Conservation (phyloP, 192 early-diverging fungal species). For the Rhizoclosmatium globosum region DNA sequence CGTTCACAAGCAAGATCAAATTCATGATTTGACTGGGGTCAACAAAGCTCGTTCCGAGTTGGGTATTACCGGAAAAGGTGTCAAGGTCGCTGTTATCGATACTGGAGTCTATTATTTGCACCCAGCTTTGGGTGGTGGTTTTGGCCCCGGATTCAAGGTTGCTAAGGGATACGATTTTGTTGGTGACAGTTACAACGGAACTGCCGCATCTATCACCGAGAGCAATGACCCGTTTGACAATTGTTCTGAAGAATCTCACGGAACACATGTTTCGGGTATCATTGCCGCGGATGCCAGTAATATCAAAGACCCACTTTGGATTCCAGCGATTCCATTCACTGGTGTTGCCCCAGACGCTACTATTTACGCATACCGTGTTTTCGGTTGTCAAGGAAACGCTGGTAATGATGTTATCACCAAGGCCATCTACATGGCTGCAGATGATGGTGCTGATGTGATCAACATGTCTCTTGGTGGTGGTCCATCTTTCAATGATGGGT, state of each 20-base stretch:
- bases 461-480: conserved; percentile 83
- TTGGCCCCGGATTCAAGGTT: conserved; percentile 50
- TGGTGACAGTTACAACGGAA: conserved; percentile 51
- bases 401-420: conserved; percentile 80
- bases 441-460: conserved; percentile 81
- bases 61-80: conserved; percentile 53
- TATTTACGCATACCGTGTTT: conserved; percentile 80
- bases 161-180: conserved; percentile 50
- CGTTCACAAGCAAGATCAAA: not conserved
- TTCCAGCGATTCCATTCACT: conserved; percentile 31
- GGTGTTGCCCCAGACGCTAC: conserved; percentile 88
- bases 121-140: conserved; percentile 60
- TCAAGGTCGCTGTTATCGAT: conserved; percentile 61
- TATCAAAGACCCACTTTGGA: conserved; percentile 12
- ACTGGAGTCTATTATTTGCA: conserved; percentile 61
- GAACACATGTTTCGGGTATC: conserved; percentile 61
- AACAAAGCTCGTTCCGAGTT: conserved; percentile 32
- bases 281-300: conserved; percentile 48
- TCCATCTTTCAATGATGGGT: conserved; percentile 66
- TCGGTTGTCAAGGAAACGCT: conserved; percentile 66
- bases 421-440: conserved; percentile 75
- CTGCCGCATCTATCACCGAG: not conserved
- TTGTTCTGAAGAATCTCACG: conserved; percentile 51
- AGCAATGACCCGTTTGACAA: conserved; percentile 58
- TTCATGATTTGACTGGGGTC: conserved; percentile 41